These are phyloP conservation scores for Beta macrorhiza DNA, from an alignment of 179 eudicot genomes.

Conservation along the genomic window DNA sequence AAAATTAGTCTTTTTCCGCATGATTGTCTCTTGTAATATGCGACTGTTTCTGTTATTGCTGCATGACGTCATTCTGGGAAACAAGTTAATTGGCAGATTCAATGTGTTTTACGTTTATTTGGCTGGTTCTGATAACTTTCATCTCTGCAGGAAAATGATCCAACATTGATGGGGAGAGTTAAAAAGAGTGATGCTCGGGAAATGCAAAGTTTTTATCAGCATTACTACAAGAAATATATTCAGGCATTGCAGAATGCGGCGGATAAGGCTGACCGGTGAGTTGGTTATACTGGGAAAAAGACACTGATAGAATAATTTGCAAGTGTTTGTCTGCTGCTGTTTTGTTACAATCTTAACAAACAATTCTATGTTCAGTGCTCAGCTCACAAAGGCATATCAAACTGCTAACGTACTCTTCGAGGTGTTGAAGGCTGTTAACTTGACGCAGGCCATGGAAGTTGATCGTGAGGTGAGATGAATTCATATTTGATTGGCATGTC, in stretches of 20 bases:
- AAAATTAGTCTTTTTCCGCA: neutral
- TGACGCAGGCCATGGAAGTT: constrained; percentile 88
- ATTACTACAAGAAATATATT: constrained; percentile 93
- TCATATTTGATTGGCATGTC: neutral
- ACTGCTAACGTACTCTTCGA: constrained; percentile 99
- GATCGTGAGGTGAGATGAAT: constrained; percentile 73
- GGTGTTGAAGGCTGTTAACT: constrained; percentile 93
- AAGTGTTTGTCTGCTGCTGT: constrained; percentile 2
- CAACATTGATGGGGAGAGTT: constrained; percentile 87
- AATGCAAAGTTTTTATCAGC: constrained; percentile 99
- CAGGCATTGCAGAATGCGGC: constrained; percentile 97
- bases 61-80: neutral
- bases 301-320: neutral
- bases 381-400: constrained; percentile 97
- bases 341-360: constrained; percentile 17
- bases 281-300: neutral
- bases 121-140: neutral
- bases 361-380: constrained; percentile 65
- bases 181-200: constrained; percentile 97
- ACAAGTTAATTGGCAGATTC: neutral
- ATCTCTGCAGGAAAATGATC: constrained; percentile 83
- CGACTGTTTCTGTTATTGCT: neutral
- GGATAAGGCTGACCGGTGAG: constrained; percentile 97
- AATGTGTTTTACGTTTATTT: neutral
- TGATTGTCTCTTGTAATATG: neutral